A percentile compares a stretch with the other conserved stretches of the same genome.
Evolutionary conservation across 1,284 basidiomycete species (phyloP).

Genomic region (Pascua sp.): DNA sequence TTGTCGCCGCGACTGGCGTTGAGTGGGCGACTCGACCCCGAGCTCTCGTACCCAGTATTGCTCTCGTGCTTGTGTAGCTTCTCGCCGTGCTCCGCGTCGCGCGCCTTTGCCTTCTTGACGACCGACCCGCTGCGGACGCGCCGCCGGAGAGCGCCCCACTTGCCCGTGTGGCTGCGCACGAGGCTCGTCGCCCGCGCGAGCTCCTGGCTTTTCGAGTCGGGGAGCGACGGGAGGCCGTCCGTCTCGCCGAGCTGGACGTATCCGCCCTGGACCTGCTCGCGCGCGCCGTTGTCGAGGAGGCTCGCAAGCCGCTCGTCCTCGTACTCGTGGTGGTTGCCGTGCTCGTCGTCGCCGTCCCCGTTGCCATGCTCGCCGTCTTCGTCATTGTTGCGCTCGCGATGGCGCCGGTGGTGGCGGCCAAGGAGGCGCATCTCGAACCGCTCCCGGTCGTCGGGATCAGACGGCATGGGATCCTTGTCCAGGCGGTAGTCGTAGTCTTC

Average conservation of each 20-base stretch:
- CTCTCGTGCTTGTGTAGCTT: no score
- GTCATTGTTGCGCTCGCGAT: no score
- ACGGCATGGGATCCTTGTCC: slow-evolving; percentile 30
- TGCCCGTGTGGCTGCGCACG: slow-evolving; percentile 48
- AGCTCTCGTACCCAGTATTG: no score
- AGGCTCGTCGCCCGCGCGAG: slow-evolving; percentile 40
- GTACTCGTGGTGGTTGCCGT: slow-evolving; percentile 1
- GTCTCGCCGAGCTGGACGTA: slow-evolving; percentile 51
- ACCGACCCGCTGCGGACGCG: slow-evolving; percentile 25
- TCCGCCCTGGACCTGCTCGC: slow-evolving; percentile 31
- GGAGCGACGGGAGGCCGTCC: slow-evolving; percentile 49
- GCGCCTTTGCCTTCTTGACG: neutral
- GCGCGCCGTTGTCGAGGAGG: slow-evolving; percentile 32
- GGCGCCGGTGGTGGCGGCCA: no score
- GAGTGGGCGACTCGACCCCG: no score
- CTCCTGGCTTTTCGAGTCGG: slow-evolving; percentile 22
- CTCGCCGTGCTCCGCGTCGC: neutral
- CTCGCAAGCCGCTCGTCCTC: slow-evolving; percentile 16
- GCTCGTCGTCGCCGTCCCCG: slow-evolving; percentile 10
- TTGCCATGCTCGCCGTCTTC: neutral
- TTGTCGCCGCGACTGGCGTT: neutral
- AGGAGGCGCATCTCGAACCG: neutral
- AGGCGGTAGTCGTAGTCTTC: slow-evolving; percentile 50
- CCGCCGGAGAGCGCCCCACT: slow-evolving; percentile 44
- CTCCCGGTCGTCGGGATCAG: neutral